phyloP scores from a whole-genome alignment of 768 basidiomycete genomes.

The Lentinula sp. region DNA sequence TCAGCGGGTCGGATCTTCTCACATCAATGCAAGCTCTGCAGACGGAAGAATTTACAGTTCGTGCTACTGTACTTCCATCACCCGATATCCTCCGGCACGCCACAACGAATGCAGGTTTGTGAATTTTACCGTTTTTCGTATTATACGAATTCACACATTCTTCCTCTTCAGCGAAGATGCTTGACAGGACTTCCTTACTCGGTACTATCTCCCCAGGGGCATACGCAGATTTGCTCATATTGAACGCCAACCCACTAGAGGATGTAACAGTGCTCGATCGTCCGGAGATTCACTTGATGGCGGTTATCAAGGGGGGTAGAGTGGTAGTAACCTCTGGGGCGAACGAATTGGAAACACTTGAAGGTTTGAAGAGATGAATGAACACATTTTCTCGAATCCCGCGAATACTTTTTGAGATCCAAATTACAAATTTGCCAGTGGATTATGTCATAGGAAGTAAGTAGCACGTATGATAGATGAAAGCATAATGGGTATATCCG shows the following conservation, averaged over 20 bases:
- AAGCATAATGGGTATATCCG: background rate
- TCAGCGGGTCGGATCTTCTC: slow-evolving; percentile 19
- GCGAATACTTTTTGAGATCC: background rate
- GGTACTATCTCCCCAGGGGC: slow-evolving; percentile 28
- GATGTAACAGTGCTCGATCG: slow-evolving; percentile 35
- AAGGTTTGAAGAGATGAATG: background rate
- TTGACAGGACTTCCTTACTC: slow-evolving; percentile 25
- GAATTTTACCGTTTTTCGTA: background rate
- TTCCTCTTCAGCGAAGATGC: slow-evolving; percentile 21
- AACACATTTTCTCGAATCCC: background rate
- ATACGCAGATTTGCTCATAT: slow-evolving; percentile 33
- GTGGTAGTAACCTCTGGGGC: slow-evolving; percentile 12
- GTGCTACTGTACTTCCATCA: slow-evolving; percentile 26
- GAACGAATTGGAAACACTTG: background rate
- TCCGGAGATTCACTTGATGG: slow-evolving; percentile 30
- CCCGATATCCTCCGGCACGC: slow-evolving; percentile 32
- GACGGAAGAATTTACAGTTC: slow-evolving; percentile 35
- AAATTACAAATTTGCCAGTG: background rate
- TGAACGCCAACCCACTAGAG: slow-evolving; percentile 33
- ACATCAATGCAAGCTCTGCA: slow-evolving; percentile 41
- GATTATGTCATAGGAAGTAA: background rate
- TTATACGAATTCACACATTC: background rate
- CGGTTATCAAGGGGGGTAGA: slow-evolving; percentile 29
- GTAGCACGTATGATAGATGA: background rate
- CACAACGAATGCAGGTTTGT: slow-evolving; percentile 29